These are phyloP conservation scores for Penstemon newberryi DNA, from an alignment of 257 asterid genomes.

Conservation along the genomic window DNA sequence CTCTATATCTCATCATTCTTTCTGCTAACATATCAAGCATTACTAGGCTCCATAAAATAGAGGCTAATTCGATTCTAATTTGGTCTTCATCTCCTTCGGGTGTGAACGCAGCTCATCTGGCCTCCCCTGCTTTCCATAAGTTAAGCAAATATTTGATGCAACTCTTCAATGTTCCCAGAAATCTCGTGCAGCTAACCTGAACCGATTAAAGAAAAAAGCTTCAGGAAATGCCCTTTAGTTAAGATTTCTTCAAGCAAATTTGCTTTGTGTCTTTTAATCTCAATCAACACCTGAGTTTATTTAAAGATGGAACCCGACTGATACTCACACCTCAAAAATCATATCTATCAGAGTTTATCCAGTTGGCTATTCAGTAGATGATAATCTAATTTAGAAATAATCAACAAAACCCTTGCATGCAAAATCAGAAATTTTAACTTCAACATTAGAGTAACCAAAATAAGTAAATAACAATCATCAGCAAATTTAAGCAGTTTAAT, in stretches of 20 bases:
- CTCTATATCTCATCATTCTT: neutral
- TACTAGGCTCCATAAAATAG: neutral
- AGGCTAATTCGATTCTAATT: neutral
- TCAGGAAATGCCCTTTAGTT: neutral
- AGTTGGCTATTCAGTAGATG: too few species aligned
- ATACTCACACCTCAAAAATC: neutral
- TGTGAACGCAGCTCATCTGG: neutral
- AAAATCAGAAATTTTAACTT: too few species aligned
- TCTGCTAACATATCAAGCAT: conserved; percentile 10
- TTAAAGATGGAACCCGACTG: neutral
- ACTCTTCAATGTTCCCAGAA: conserved; percentile 14
- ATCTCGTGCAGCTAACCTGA: conserved; percentile 22
- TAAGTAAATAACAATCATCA: too few species aligned
- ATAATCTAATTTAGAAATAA: too few species aligned
- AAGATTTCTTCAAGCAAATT: neutral
- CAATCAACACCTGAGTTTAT: neutral
- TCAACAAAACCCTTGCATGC: too few species aligned
- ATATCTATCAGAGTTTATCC: too few species aligned
- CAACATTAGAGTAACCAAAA: too few species aligned
- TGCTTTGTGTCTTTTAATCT: neutral
- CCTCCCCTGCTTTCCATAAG: conserved; percentile 3
- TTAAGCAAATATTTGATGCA: conserved; percentile 9
- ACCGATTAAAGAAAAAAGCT: neutral
- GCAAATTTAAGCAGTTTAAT: too few species aligned
- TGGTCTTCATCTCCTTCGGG: conserved; percentile 1